phyloP scores from a whole-genome alignment of 1,284 basidiomycete species.

The Trametes sp. region DNA sequence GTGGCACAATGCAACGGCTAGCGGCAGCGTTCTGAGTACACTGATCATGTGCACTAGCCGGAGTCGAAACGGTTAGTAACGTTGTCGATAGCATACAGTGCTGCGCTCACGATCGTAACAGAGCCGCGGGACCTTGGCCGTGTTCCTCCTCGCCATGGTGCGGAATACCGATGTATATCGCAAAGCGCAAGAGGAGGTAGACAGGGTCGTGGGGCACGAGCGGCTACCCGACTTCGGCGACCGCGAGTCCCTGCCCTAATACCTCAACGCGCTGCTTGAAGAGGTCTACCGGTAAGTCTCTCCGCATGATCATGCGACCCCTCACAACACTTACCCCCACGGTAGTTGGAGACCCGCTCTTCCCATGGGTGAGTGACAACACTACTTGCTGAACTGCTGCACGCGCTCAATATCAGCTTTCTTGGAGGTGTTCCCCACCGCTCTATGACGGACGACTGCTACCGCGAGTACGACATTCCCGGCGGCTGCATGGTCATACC shows the following conservation, averaged over 20 bases:
- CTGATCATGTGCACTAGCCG: constrained; percentile 22
- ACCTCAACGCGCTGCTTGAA: constrained; percentile 55
- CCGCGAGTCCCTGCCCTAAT: constrained; percentile 27
- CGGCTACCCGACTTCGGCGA: constrained; percentile 31
- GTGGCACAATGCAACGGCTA: background rate
- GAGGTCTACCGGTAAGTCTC: constrained; percentile 53
- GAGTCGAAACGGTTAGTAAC: constrained; percentile 33
- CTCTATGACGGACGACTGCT: constrained; percentile 53
- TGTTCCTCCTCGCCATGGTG: constrained; percentile 30
- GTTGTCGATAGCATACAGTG: no score
- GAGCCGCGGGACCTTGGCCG: constrained; percentile 14
- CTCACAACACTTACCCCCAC: background rate
- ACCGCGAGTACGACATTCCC: constrained; percentile 54
- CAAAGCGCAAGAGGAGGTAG: constrained; percentile 31
- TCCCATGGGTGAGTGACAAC: constrained; percentile 16
- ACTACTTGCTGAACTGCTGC: background rate
- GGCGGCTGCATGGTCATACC: constrained; percentile 54
- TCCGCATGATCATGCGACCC: no score
- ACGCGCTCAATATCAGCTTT: no score
- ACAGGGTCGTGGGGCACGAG: constrained; percentile 24
- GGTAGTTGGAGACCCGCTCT: constrained; percentile 24
- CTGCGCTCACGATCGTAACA: background rate
- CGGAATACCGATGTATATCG: constrained; percentile 22
- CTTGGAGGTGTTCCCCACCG: constrained; percentile 23
- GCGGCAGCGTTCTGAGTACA: background rate